Evolutionary conservation across 2,329 filamentous ascomycete species (phyloP), one percentile per base, ranked within the genome.

Genomic region (Sporothrix dimorphospora): DNA sequence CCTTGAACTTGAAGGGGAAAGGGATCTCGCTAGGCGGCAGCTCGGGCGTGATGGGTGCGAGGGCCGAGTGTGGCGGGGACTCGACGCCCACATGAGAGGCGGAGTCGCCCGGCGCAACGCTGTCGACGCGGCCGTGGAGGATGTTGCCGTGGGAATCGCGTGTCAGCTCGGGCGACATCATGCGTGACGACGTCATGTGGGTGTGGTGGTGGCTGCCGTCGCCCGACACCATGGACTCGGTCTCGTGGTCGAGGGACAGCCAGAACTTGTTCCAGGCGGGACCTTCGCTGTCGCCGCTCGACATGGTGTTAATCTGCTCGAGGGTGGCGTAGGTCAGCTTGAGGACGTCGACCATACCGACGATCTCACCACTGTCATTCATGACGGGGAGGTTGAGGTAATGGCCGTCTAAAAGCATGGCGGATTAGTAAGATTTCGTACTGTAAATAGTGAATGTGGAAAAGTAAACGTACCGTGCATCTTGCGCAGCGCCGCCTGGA

Each of bases 211-310:
- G 91, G 78, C 92, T 93, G 66, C 92, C 93, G 72, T 97, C 94
- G 73, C 94, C 96, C 73, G 96, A 99, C 81, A 98, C 90, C 87
- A 97, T 92, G 1, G 96, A 99, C 82, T 98, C 96, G 16, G 94
- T 95, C 81, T 97, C 95, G 77, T 97, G 90, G 81, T 98, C 89
- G 77, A 99, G 90, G 0, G 96, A 98, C 76, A 98, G 86, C 96
- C 96, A 99, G 84, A 99, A 99, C 82, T 98, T 99, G 85, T 98
- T 98, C 96, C 96, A 99, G 7, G 96, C 96, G 5, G 96, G 96
- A 0, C 96, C 96, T 82, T 99, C 96, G 77, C 90, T 94, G 79
- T 97, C 95, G 55, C 89, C 89, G 70, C 91, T 94, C 53, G 89
- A 90, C 91, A 99, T 98, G 73, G 93, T 94, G 85, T 98, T 98